These are phyloP conservation scores for Periconia sp. DNA, from an alignment of 2,329 filamentous ascomycete genomes.

Conservation along the genomic window DNA sequence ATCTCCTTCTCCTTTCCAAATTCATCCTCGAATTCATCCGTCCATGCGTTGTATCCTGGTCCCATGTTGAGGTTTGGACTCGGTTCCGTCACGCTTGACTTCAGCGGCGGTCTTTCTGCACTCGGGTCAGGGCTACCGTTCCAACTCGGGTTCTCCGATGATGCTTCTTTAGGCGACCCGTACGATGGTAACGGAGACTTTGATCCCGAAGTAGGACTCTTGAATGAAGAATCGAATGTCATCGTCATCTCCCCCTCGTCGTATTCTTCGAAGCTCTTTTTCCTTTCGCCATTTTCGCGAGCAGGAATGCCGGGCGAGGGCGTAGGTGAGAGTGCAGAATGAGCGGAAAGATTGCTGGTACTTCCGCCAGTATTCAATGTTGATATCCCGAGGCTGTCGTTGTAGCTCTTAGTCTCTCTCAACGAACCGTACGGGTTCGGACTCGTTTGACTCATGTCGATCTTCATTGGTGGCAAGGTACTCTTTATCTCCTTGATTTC, in stretches of 20 bases:
- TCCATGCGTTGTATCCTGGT: slow-evolving; percentile 55
- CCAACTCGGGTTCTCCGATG: slow-evolving; percentile 18
- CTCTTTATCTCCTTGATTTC: slow-evolving; percentile 83
- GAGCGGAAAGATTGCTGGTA: slow-evolving; percentile 23
- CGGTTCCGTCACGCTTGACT: slow-evolving; percentile 36
- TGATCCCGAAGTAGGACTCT: slow-evolving; percentile 21
- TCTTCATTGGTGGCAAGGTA: slow-evolving; percentile 88
- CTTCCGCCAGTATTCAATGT: slow-evolving; percentile 17
- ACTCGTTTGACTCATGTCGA: slow-evolving; percentile 52
- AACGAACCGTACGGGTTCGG: slow-evolving; percentile 32
- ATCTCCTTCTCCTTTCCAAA: slow-evolving; percentile 56
- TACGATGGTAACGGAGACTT: slow-evolving; percentile 19
- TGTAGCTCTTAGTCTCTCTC: slow-evolving; percentile 50
- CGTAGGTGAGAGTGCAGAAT: no score
- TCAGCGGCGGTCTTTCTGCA: slow-evolving; percentile 34
- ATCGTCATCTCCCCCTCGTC: slow-evolving; percentile 48
- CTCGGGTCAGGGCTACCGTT: slow-evolving; percentile 19
- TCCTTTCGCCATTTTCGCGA: slow-evolving; percentile 12
- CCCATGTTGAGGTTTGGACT: slow-evolving; percentile 20
- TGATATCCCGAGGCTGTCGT: slow-evolving; percentile 37
- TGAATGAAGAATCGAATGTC: slow-evolving; percentile 52
- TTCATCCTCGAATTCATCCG: slow-evolving; percentile 53
- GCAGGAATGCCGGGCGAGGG: slow-evolving; percentile 21
- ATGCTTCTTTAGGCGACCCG: slow-evolving; percentile 12
- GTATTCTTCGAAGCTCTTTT: slow-evolving; percentile 39